Evolutionary conservation across 2,329 filamentous ascomycete genomes (phyloP).

Genomic region (Claviceps fusiformis): DNA sequence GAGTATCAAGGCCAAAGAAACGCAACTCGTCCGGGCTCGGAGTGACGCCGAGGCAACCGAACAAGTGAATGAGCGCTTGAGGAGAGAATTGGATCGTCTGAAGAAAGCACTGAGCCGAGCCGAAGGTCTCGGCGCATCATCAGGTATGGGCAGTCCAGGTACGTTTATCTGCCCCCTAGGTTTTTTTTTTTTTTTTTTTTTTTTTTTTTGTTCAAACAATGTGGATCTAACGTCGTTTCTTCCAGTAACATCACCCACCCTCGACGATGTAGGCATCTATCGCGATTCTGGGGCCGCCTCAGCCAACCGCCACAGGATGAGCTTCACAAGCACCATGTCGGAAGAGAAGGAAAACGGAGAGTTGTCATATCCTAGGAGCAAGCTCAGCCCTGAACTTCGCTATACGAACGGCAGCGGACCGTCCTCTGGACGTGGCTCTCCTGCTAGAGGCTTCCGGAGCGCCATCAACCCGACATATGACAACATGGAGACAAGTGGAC

Average conservation of each 20-base stretch:
- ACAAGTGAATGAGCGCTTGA: slow-evolving; percentile 68
- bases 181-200: not conserved
- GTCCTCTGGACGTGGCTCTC: slow-evolving; percentile 45
- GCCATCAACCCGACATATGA: slow-evolving; percentile 20
- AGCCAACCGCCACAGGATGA: slow-evolving; percentile 38
- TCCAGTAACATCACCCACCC: slow-evolving; percentile 36
- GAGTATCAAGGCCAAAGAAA: slow-evolving; percentile 97
- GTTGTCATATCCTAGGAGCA: slow-evolving; percentile 31
- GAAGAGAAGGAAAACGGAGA: slow-evolving; percentile 69
- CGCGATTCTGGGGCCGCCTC: slow-evolving; percentile 33
- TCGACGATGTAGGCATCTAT: slow-evolving; percentile 48
- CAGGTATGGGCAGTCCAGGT: slow-evolving; percentile 26
- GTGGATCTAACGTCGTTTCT: slow-evolving; percentile 2
- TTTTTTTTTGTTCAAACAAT: not conserved
- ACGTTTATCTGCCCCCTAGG: slow-evolving; percentile 4
- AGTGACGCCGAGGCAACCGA: slow-evolving; percentile 84
- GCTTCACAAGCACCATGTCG: slow-evolving; percentile 51
- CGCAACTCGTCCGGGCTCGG: slow-evolving; percentile 81
- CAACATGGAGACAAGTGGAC: slow-evolving; percentile 15
- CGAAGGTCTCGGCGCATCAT: slow-evolving; percentile 32
- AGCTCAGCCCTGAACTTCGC: slow-evolving; percentile 41
- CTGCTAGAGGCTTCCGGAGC: slow-evolving; percentile 40
- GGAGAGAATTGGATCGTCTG: slow-evolving; percentile 79
- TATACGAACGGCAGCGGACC: slow-evolving; percentile 31
- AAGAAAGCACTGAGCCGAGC: slow-evolving; percentile 69